These are phyloP conservation scores for Bruguiera parviflora DNA, from an alignment of 345 rosid genomes.

Conservation along the genomic window DNA sequence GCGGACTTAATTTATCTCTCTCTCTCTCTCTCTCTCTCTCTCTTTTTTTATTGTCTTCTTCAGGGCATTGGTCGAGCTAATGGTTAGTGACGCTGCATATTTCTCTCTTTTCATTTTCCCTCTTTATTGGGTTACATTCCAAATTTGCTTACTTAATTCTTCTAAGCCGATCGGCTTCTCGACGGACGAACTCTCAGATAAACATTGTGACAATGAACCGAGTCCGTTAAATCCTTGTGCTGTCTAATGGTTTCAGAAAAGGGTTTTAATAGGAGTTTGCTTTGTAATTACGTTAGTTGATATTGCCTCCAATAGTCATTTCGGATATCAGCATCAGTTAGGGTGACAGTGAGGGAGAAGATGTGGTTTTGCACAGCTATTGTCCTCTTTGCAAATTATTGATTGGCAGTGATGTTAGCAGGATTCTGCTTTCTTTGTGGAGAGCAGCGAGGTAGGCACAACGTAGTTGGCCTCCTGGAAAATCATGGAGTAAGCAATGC, in stretches of 20 bases:
- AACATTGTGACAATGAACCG: neutral
- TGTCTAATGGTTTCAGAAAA: neutral
- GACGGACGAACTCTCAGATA: neutral
- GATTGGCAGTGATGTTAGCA: constrained; percentile 29
- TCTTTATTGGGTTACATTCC: neutral
- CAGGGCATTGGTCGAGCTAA: constrained; percentile 47
- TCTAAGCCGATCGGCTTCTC: neutral
- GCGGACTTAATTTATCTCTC: constrained; percentile 17
- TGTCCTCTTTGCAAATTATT: constrained; percentile 14
- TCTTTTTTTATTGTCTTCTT: constrained; percentile 24
- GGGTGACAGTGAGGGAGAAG: neutral
- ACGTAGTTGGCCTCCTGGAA: constrained; percentile 20
- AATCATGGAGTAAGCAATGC: constrained; percentile 19
- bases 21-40: neutral
- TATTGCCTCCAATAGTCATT: neutral
- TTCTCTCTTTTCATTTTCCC: neutral
- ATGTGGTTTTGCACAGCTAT: neutral
- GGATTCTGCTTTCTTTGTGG: constrained; percentile 31
- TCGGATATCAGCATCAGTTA: neutral
- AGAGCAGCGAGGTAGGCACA: constrained; percentile 22
- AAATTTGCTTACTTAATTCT: neutral
- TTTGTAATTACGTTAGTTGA: neutral
- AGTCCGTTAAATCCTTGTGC: neutral
- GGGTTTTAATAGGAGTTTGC: neutral
- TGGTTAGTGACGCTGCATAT: constrained; percentile 45